Evolutionary conservation across 768 basidiomycete species (phyloP), one percentile per base, ranked within the genome.

Genomic region (Agrocybe praecox): DNA sequence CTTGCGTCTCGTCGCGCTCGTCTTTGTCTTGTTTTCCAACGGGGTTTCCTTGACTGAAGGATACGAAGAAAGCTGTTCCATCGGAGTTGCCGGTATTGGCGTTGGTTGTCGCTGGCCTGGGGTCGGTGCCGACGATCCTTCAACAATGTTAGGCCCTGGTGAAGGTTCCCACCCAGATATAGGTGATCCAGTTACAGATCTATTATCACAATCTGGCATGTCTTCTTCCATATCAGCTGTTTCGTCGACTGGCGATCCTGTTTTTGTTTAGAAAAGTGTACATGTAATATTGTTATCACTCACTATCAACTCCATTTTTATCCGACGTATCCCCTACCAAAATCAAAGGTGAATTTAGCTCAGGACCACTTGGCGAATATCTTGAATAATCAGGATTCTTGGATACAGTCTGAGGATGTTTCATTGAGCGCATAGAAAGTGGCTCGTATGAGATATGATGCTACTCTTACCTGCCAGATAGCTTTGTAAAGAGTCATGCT

Each of bases 41-140:
- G 55, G 56, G 26, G 63, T 59, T 59, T 63, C 63, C 55, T 60
- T 62, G 19, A 53, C 59, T 55, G 52, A 46, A 34, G 53, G 61
- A 19, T 54, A 58, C 11, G 62, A 63, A 42, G 60, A 60, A 4
- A 36, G 42, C 26, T 32, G 32, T 24, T 40, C 49, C 17, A 47
- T 42, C 43, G 54, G 46, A 24, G 50, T 53, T 18, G 23, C 33
- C 19, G 52, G 57, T 40, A 32, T 32, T 60, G 52, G 36, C 50
- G 53, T 53, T 52, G n/a, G 24, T 17, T 40, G 50, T 14, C 68
- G 66, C 50, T 76, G 75, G 5, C 69, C 74, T 42, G 75, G 75
- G 19, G 74, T 76, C 21, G 76, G 74, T 15, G 69, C 56, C 5
- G 52, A 56, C 49, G 58, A 45, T 68, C 58, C 53, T 49, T 51